Conservation (phyloP, 768 basidiomycete species). For the Mycena vulgaris region DNA sequence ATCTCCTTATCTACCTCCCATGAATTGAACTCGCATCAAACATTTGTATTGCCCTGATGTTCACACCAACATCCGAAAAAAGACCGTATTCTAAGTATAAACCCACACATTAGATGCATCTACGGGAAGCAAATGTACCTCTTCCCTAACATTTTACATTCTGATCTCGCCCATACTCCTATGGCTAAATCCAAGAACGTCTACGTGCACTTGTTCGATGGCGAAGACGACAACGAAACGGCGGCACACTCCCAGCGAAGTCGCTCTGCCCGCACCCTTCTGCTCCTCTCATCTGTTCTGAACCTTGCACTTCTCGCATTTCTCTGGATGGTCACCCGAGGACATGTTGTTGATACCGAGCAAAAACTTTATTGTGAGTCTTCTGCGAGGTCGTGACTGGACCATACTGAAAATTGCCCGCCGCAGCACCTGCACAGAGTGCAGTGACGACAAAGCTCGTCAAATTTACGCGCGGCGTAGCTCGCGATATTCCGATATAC, state of each 20-base stretch:
- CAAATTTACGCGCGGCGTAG: constrained; percentile 40
- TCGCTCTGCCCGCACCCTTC: not conserved
- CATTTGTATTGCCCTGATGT: too few species aligned
- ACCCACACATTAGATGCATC: too few species aligned
- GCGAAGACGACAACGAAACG: not conserved
- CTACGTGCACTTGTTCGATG: not conserved
- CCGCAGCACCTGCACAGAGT: constrained; percentile 37
- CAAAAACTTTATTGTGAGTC: not conserved
- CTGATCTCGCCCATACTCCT: too few species aligned
- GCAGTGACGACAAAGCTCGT: constrained; percentile 37
- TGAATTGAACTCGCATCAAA: too few species aligned
- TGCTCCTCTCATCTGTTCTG: not conserved
- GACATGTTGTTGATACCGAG: not conserved
- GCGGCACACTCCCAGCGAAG: not conserved
- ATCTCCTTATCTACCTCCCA: too few species aligned
- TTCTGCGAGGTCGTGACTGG: too few species aligned
- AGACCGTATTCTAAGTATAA: too few species aligned
- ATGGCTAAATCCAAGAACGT: too few species aligned
- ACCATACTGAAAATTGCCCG: not conserved
- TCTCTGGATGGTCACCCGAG: not conserved
- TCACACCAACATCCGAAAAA: too few species aligned
- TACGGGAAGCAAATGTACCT: too few species aligned
- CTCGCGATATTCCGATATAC: constrained; percentile 22
- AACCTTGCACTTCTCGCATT: not conserved
- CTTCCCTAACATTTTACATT: too few species aligned